These are phyloP conservation scores for Botrytis byssoidea DNA, from an alignment of 2,329 filamentous ascomycete genomes.

Conservation along the genomic window DNA sequence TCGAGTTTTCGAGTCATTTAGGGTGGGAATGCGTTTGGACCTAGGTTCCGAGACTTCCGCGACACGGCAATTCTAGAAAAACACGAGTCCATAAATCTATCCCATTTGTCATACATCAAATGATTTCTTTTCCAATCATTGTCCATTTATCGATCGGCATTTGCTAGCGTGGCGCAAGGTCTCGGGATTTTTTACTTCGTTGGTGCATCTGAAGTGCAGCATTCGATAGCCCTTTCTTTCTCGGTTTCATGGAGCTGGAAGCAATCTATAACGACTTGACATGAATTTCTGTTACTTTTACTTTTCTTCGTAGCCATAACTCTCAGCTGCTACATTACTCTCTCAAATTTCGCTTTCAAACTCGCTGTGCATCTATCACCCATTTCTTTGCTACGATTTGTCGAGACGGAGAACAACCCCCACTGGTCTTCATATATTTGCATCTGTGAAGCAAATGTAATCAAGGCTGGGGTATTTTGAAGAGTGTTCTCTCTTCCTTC, in stretches of 20 bases:
- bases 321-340: not conserved
- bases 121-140: constrained; percentile 18
- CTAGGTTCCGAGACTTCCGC: not conserved
- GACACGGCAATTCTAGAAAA: not conserved
- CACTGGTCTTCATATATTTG: not conserved
- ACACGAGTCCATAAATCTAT: not conserved
- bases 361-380: not conserved
- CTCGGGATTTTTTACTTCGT: constrained; percentile 12
- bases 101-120: constrained; percentile 23
- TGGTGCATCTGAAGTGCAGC: constrained; percentile 14
- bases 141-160: constrained; percentile 12
- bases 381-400: not conserved
- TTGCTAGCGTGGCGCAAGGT: constrained; percentile 22
- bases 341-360: not conserved
- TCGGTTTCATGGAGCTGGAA: not conserved
- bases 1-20: not conserved
- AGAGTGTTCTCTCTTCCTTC: not conserved
- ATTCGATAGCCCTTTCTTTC: constrained; percentile 8
- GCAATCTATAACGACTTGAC: constrained; percentile 11
- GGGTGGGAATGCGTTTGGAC: not conserved
- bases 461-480: not conserved
- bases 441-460: constrained; percentile 1
- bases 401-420: not conserved
- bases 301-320: not conserved
- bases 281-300: constrained; percentile 8